Base-by-base conservation (phyloP, 2,329 filamentous ascomycete species). In the Alternaria ethzedia region DNA sequence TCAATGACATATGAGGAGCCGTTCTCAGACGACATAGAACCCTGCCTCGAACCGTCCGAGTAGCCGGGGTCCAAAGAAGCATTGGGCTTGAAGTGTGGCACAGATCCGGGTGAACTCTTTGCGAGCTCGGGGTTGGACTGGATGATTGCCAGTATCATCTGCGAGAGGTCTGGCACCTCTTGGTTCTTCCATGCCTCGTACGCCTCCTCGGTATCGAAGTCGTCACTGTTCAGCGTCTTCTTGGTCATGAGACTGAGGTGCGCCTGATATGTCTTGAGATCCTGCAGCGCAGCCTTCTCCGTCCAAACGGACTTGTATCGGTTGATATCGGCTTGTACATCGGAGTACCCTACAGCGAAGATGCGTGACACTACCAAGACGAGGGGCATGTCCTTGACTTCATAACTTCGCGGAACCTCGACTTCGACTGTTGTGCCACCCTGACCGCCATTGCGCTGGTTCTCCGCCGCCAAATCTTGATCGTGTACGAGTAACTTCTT, bases 331-430 rank as follows among this genome's bases (percentile, higher is more conserved):
- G 88, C 87, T 81, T 99, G 96, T 6, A 94, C 90, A 70, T 96
- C 90, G 2, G 90, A 89, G 69, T 91, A 89, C 46, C 89, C 89
- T 63, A 95, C 86, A 47, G 91, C 91, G 80, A 98, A 99, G 67
- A 97, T 92, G 72, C 87, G 90, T 54, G 91, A 92, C 25, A 99
- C 94, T 36, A 91, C 88, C 78, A 96, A 91, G 26, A 97, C 96
- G 81, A 97, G 87, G 41, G 90, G 90, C 96, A 99, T 99, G 77
- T 99, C 96, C 81, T 96, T 97, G 76, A 98, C 91, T 79, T 97
- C 93, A 79, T 97, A 93, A 75, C 89, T 96, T 61, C 96, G 83
- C 11, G 95, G 94, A 3, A 94, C 88, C 60, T 92, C 86, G 21
- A 95, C 91, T 79, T 97, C 95, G 67, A 96, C 86, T 9, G 90